Base-by-base conservation (phyloP, 2,329 filamentous ascomycete genomes). In the Penicillium aurantiogriseum region DNA sequence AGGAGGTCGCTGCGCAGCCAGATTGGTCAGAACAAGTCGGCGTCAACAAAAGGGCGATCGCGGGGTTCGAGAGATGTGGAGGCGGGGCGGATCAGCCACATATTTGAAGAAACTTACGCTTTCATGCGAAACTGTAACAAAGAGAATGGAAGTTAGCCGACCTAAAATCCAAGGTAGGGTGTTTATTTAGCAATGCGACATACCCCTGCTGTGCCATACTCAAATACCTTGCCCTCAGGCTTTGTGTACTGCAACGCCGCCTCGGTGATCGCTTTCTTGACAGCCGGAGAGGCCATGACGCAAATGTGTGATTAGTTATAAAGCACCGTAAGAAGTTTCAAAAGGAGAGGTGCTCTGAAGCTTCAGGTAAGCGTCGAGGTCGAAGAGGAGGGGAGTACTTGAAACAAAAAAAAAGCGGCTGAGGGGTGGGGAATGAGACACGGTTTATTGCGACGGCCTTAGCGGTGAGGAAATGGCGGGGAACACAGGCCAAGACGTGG, bases 1-100 rank as follows among this genome's bases (percentile, higher is more conserved):
- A 97, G 88, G 56, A 96, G 84, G 69, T 92, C 88, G 58, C 84
- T 86, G 69, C 61, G 55, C 51, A 50, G n/a, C 61, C 40, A 47
- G 54, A 58, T 58, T 35, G 63, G 74, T 70, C 73, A 78, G 67
- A 63, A 59, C 45, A 46, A 44, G 54, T 56, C 56, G 51, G 56
- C 62, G 60, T 71, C 64, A 72, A 70, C 69, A 67, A 63, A 61
- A 57, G 54, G 64, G 59, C 61, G 62, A 69, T 68, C 67, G 69
- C 65, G 69, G 69, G 67, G 67, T 63, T 65, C 50, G 48, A 42
- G 35, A 44, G 49, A 43, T 62, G 63, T 67, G 67, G 65, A 68
- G 64, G 66, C 63, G 64, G 66, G 66, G 65, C 57, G 67, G 63
- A 67, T 69, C 57, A 64, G 65, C 50, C 50, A 51, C 50, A 51